Conservation (phyloP, 345 rosid species). For the Reutealis trisperma region DNA sequence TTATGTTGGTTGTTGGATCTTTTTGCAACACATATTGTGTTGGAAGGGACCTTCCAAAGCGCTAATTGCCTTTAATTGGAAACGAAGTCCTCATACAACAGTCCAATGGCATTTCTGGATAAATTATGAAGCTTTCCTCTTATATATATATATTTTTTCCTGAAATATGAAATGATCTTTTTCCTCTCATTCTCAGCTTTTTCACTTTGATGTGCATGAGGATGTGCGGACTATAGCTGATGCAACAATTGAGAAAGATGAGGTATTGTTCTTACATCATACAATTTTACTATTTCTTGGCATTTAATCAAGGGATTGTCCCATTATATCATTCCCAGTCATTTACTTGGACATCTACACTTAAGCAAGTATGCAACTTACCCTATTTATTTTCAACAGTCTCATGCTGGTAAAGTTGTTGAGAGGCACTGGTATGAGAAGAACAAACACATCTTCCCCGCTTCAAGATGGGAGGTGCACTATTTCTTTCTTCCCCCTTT, state of each 20-base stretch:
- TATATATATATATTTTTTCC: background rate
- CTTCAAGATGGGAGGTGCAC: conserved; percentile 97
- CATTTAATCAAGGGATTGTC: background rate
- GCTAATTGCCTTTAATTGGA: background rate
- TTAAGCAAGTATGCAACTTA: background rate
- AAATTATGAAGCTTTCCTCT: background rate
- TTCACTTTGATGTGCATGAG: conserved; percentile 98
- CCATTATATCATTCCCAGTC: background rate
- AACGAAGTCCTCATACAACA: background rate
- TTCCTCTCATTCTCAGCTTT: conserved; percentile 53
- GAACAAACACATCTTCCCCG: conserved; percentile 99
- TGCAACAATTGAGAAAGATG: conserved; percentile 97
- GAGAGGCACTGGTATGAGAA: conserved; percentile 99
- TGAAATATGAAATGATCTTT: background rate
- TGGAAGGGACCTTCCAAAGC: background rate
- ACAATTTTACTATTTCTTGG: background rate
- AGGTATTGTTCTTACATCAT: conserved; percentile 42
- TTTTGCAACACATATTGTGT: background rate
- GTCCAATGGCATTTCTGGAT: background rate
- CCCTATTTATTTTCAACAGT: conserved; percentile 42
- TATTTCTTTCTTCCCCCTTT: background rate
- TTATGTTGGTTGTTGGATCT: background rate
- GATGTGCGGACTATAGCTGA: conserved; percentile 95
- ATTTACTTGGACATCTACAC: background rate
- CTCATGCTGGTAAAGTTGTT: conserved; percentile 98